Conservation (phyloP, 139 green algal species). For the Pleodorina starrii region DNA sequence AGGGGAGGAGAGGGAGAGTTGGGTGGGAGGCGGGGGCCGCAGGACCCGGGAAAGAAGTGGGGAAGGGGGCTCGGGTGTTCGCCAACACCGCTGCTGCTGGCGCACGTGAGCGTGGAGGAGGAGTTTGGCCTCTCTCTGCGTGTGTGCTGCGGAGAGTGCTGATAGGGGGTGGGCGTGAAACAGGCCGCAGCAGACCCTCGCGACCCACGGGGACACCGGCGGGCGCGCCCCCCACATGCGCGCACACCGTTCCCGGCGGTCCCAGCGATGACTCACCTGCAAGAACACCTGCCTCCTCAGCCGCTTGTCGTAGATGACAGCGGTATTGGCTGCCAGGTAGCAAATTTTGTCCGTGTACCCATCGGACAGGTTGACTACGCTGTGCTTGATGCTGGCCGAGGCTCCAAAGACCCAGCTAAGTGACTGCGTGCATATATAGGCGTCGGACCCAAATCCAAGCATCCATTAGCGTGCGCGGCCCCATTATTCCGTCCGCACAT, state of each 20-base stretch:
- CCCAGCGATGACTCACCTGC: constrained; percentile 63
- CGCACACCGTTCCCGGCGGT: too few species aligned
- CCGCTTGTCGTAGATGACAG: constrained; percentile 73
- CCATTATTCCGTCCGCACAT: background rate
- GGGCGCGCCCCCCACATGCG: too few species aligned
- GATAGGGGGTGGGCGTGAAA: too few species aligned
- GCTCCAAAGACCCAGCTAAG: constrained; percentile 74
- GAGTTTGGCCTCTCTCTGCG: too few species aligned
- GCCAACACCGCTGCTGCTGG: too few species aligned
- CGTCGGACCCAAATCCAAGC: background rate
- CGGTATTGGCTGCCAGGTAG: constrained; percentile 78
- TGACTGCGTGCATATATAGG: constrained; percentile 49
- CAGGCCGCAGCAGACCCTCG: too few species aligned
- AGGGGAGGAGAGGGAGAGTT: background rate
- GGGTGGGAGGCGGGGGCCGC: too few species aligned
- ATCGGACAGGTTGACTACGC: constrained; percentile 73
- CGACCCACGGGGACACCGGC: too few species aligned
- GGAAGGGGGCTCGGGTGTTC: too few species aligned
- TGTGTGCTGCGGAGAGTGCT: too few species aligned
- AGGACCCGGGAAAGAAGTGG: too few species aligned
- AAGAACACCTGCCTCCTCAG: constrained; percentile 66
- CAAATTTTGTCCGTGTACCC: constrained; percentile 65
- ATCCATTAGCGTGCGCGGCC: background rate
- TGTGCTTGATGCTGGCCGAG: constrained; percentile 53
- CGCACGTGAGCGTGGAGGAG: too few species aligned